phyloP scores from a whole-genome alignment of 345 rosid species.

The Schrenkiella parvula region DNA sequence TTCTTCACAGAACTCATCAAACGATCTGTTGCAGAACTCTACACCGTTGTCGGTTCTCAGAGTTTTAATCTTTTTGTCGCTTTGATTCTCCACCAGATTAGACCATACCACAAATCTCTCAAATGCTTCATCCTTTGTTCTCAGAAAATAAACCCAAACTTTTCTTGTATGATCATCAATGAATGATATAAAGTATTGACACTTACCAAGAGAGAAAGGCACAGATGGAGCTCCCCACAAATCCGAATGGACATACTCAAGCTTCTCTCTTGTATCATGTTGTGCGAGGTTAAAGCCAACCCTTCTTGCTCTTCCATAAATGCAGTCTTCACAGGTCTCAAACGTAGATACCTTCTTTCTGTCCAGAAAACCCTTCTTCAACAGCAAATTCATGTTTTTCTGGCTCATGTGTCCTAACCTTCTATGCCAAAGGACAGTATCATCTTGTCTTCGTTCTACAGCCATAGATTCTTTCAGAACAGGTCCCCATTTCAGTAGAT shows the following conservation, averaged over 20 bases:
- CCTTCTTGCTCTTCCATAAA: background rate
- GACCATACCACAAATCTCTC: background rate
- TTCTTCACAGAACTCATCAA: background rate
- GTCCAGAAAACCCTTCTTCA: background rate
- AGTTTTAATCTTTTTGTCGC: background rate
- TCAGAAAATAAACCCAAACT: background rate
- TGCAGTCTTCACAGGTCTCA: background rate
- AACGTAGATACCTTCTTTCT: background rate
- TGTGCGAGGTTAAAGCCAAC: background rate
- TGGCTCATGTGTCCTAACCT: background rate
- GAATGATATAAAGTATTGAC: background rate
- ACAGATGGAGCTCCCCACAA: background rate
- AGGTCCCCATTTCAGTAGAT: no score
- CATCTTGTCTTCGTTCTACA: no score
- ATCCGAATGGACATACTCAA: background rate
- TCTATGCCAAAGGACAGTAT: background rate
- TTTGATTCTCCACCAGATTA: background rate
- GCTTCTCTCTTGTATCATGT: background rate
- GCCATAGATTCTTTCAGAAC: no score
- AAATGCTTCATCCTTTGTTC: background rate
- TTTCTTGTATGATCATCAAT: background rate
- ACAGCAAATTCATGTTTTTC: background rate
- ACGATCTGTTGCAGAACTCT: background rate
- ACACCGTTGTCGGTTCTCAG: background rate
- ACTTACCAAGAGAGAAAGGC: background rate